Evolutionary conservation across 2,329 filamentous ascomycete genomes (phyloP).

Genomic region (Alternaria sp.): DNA sequence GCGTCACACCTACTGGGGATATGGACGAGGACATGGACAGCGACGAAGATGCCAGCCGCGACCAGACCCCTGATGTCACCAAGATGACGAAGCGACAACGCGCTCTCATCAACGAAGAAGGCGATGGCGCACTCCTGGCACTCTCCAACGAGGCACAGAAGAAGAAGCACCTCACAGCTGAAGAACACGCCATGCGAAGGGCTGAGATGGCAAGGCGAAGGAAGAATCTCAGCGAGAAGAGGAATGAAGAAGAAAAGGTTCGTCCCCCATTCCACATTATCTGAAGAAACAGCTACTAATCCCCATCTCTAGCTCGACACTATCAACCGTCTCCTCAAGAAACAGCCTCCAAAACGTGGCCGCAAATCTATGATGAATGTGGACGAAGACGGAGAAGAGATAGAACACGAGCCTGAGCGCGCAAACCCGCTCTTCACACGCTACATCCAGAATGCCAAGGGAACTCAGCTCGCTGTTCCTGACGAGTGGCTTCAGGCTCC

Average conservation of each 20-base stretch:
- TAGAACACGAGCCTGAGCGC: conserved; percentile 56
- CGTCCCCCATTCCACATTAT: conserved; percentile 2
- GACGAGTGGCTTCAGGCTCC: conserved; percentile 73
- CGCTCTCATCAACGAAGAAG: conserved; percentile 63
- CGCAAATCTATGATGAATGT: conserved; percentile 57
- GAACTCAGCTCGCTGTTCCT: conserved; percentile 71
- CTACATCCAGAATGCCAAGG: conserved; percentile 72
- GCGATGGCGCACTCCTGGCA: conserved; percentile 57
- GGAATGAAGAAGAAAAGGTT: conserved; percentile 81
- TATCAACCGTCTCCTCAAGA: conserved; percentile 88
- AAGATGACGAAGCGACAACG: conserved; percentile 76
- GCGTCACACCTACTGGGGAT: conserved; percentile 47
- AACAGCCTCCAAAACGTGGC: conserved; percentile 77
- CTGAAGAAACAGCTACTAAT: conserved; percentile 18
- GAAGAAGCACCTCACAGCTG: conserved; percentile 76
- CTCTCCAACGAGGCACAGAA: conserved; percentile 74
- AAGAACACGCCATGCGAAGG: conserved; percentile 76
- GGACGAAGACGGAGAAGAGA: conserved; percentile 61
- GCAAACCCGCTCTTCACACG: conserved; percentile 71
- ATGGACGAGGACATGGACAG: conserved; percentile 57
- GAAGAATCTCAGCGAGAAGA: conserved; percentile 78
- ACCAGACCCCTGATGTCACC: conserved; percentile 68
- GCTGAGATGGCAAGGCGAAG: conserved; percentile 77
- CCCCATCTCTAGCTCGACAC: conserved; percentile 75
- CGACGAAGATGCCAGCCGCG: conserved; percentile 64